Evolutionary conservation across 768 basidiomycete genomes (phyloP), one percentile per base, ranked within the genome.

Genomic region (Trametes cubensis): DNA sequence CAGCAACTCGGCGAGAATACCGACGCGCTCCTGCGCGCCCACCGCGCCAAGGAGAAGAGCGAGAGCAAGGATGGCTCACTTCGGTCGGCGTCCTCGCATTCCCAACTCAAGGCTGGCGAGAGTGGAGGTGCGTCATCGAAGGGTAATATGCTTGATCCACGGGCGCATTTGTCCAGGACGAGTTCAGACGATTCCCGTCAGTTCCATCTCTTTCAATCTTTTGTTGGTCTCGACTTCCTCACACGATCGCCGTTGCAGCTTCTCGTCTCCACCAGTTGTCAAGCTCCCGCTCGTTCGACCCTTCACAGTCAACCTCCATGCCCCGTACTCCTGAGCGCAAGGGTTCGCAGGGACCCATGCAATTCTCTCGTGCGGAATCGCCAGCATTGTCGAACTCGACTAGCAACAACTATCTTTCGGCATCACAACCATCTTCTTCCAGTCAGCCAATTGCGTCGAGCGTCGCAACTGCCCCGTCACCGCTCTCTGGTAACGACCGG

Each of bases 1-100:
- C 75, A 67, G 68, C 71, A 44, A 53, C 72, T 62, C 62, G 72
- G 70, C 47, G 76, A 81, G 78, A 89, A 79, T 72, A 72, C 73
- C 47, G 85, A 84, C 67, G 69, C 80, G 40, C 51, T 75, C 44
- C 62, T 71, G 46, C 71, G 69, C 46, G 66, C 67, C 23, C 68
- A 72, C 53, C 69, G 70, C 38, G 72, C 71, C 39, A 70, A 67
- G 45, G 73, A 74, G 59, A 71, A 64, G 55, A 64, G 67, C 44
- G 69, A 71, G 52, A 70, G 68, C 34, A 72, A 66, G 53, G 72
- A 73, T 34, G 60, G 67, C 38, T 59, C 70, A 18, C 66, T 73
- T 56, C 70, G 69, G 28, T 64, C 75, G 20, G 66, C 73, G 10
- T 55, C 72, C 5, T 74, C 75, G 17, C 71, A 71, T 58, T 64